Percentiles rank a stretch among this genome's conserved stretches.
phyloP scores from a whole-genome alignment of 352 stramenopile species.

The Phytophthora cryptogea region DNA sequence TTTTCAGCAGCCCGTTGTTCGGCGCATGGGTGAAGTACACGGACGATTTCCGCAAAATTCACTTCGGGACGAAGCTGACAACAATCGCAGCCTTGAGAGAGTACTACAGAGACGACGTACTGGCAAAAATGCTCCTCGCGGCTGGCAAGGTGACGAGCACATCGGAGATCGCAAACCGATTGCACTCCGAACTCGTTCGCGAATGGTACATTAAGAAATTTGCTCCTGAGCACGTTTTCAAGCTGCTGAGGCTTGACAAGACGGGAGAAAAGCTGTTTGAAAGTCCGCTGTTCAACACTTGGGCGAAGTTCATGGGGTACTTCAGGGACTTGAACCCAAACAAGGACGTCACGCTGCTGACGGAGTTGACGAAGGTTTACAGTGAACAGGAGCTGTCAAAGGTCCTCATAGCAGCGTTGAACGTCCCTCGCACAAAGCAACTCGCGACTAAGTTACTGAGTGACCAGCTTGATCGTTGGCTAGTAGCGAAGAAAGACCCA shows the following conservation, averaged over 20 bases:
- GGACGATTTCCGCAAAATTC: slow-evolving; percentile 8
- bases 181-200: not conserved
- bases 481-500: not conserved
- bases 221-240: not conserved
- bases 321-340: not conserved
- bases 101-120: slow-evolving; percentile 6
- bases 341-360: not conserved
- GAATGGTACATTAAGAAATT: not conserved
- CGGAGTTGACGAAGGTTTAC: not conserved
- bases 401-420: not conserved
- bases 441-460: not conserved
- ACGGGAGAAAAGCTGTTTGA: not conserved
- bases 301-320: not conserved
- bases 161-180: not conserved
- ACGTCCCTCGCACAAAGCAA: not conserved
- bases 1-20: slow-evolving; percentile 9
- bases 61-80: slow-evolving; percentile 11
- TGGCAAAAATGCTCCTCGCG: slow-evolving; percentile 8
- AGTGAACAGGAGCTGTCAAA: not conserved
- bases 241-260: not conserved
- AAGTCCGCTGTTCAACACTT: not conserved
- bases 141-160: slow-evolving; percentile 3
- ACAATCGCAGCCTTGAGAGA: slow-evolving; percentile 3
- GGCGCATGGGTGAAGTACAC: slow-evolving; percentile 15
- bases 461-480: not conserved